These are phyloP conservation scores for Dactylellina leptospora DNA, from an alignment of 2,329 filamentous ascomycete species.

Conservation along the genomic window DNA sequence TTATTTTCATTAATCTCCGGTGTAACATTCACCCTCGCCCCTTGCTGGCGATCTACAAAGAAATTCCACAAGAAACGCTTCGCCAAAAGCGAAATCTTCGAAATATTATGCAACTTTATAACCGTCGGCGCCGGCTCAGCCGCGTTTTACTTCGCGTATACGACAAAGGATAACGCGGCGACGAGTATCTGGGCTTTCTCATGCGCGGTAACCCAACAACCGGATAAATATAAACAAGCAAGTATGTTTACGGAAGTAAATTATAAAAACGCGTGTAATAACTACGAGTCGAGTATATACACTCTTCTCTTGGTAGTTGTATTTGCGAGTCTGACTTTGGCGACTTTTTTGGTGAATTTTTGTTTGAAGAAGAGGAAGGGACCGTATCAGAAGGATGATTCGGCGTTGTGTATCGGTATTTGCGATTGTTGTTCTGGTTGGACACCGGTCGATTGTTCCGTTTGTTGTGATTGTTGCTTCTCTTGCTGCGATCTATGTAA, in stretches of 20 bases:
- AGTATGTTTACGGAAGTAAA: slow-evolving; percentile 17
- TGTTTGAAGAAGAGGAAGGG: slow-evolving; percentile 38
- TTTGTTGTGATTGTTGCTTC: slow-evolving; percentile 21
- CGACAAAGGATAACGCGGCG: slow-evolving; percentile 5
- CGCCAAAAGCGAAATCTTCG: slow-evolving; percentile 24
- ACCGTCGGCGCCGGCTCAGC: slow-evolving; percentile 6
- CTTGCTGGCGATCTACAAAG: slow-evolving; percentile 27
- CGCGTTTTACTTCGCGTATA: slow-evolving; percentile 19
- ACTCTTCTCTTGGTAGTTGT: background rate
- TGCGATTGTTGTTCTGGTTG: slow-evolving; percentile 27
- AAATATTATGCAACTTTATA: slow-evolving; percentile 13
- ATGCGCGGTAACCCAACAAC: slow-evolving; percentile 5
- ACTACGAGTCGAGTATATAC: slow-evolving; percentile 29
- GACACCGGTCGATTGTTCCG: background rate
- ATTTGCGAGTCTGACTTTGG: slow-evolving; percentile 15
- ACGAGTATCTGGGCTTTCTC: slow-evolving; percentile 35
- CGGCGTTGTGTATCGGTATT: background rate
- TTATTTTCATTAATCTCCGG: slow-evolving; percentile 1
- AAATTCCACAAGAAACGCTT: slow-evolving; percentile 41
- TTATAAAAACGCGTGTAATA: slow-evolving; percentile 24
- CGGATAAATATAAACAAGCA: background rate
- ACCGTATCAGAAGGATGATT: slow-evolving; percentile 18
- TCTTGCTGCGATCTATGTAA: slow-evolving; percentile 13
- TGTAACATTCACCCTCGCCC: background rate
- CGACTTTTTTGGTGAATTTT: slow-evolving; percentile 31